A percentile compares a stretch with the other conserved stretches of the same genome.
Conservation (phyloP, 2,329 filamentous ascomycete genomes). For the Bipolaris zeicola region DNA sequence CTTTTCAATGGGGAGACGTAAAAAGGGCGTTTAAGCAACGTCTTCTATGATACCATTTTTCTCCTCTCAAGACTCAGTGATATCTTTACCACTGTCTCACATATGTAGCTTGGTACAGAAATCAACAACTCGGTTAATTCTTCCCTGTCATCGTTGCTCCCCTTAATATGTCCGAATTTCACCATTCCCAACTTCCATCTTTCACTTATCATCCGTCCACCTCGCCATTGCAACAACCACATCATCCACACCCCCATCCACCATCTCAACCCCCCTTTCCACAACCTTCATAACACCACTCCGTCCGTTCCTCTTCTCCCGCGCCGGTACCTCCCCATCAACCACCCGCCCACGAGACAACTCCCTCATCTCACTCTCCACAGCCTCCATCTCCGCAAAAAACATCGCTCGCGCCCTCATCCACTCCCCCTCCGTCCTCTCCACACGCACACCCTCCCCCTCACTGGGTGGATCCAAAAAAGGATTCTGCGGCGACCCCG, state of each 20-base stretch:
- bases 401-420: too few relatives aligned
- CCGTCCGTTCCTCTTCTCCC: background rate
- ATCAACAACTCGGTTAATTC: background rate
- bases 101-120: background rate
- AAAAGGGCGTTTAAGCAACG: background rate
- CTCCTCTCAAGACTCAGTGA: background rate
- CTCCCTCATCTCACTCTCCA: too few relatives aligned
- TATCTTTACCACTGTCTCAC: background rate
- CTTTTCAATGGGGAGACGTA: background rate
- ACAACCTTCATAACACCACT: background rate
- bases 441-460: background rate
- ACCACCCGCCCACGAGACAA: too few relatives aligned
- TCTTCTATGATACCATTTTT: slow-evolving; percentile 2
- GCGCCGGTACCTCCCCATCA: background rate
- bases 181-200: too few relatives aligned
- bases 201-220: slow-evolving; percentile 4
- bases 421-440: background rate
- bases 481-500: background rate
- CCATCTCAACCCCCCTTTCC: background rate
- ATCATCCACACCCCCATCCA: slow-evolving; percentile 4
- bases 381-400: too few relatives aligned
- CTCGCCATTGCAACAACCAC: background rate
- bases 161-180: too few relatives aligned
- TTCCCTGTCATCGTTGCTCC: too few relatives aligned
- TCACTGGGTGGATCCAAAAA: background rate